phyloP scores from a whole-genome alignment of 2,329 filamentous ascomycete species.

The Knoxdaviesia capensis region DNA sequence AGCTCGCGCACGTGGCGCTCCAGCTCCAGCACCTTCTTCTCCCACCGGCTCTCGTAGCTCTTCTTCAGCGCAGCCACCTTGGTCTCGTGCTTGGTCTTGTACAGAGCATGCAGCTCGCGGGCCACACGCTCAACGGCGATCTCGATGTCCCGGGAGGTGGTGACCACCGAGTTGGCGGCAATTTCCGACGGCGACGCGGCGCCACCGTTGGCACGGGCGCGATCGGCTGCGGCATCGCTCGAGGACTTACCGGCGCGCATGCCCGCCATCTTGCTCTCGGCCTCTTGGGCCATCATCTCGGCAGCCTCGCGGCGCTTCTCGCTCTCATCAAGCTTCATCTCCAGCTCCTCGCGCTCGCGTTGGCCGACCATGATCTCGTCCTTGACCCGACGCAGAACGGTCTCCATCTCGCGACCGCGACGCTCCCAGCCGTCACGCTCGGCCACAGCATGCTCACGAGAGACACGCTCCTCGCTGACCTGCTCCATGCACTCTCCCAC shows the following conservation, averaged over 20 bases:
- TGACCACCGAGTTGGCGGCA: constrained; percentile 4
- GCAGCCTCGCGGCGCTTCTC: constrained; percentile 56
- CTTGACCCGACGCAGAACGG: constrained; percentile 57
- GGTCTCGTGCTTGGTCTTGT: constrained; percentile 93
- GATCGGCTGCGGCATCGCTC: constrained; percentile 16
- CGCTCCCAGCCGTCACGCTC: constrained; percentile 74
- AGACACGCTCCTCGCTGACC: constrained; percentile 53
- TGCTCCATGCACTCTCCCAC: constrained; percentile 74
- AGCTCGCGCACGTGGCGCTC: constrained; percentile 52
- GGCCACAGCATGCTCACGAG: constrained; percentile 49
- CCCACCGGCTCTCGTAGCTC: constrained; percentile 69
- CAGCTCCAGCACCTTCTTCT: constrained; percentile 68
- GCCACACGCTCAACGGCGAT: constrained; percentile 76
- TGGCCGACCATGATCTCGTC: constrained; percentile 63
- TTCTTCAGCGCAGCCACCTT: constrained; percentile 84
- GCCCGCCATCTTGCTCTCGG: constrained; percentile 54
- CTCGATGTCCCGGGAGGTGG: constrained; percentile 46
- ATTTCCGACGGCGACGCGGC: constrained; percentile 18
- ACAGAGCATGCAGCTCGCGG: constrained; percentile 77
- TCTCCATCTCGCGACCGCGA: constrained; percentile 70
- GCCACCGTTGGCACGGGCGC: constrained; percentile 2
- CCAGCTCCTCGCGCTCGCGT: constrained; percentile 61
- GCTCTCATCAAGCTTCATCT: constrained; percentile 54
- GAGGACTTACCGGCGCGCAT: constrained; percentile 40
- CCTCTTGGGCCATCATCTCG: constrained; percentile 57